Conservation (phyloP, 225 moss, liverwort and hornwort species). For the Ulota crispa region DNA sequence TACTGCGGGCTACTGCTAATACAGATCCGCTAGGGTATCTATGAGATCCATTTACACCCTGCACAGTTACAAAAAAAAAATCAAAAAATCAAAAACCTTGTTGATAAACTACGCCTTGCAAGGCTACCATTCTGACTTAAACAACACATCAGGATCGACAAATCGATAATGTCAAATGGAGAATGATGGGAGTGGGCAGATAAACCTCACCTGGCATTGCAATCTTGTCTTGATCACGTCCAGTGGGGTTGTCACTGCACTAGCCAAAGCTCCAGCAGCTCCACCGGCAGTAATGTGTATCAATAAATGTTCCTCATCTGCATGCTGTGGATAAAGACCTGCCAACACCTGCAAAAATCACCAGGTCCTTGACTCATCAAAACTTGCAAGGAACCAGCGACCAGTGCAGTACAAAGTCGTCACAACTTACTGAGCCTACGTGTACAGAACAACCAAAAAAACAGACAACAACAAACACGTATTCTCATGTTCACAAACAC, state of each 20-base stretch:
- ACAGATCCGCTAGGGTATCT: conserved; percentile 79
- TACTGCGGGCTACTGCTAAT: conserved; percentile 54
- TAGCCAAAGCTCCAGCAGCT: conserved; percentile 91
- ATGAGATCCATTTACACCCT: conserved; percentile 87
- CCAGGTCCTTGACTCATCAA: conserved; percentile 18
- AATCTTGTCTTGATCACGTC: conserved; percentile 94
- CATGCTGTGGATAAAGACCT: conserved; percentile 50
- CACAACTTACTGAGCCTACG: background rate
- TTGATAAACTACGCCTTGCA: background rate
- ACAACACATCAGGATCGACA: background rate
- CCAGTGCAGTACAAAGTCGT: conserved; percentile 8
- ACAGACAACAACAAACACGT: background rate
- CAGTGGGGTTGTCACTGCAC: conserved; percentile 90
- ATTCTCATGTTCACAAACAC: background rate
- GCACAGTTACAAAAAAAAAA: conserved; percentile 19
- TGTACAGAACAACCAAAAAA: background rate
- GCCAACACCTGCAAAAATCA: conserved; percentile 43
- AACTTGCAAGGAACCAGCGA: conserved; percentile 8
- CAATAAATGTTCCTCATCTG: conserved; percentile 75
- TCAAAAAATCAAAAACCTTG: conserved; percentile 17
- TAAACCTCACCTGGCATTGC: conserved; percentile 73
- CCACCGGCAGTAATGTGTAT: conserved; percentile 91
- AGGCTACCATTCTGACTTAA: background rate
- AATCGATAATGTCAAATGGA: background rate
- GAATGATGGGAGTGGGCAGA: background rate